Evolutionary conservation across 116 monocot genomes (phyloP), one percentile per base, ranked within the genome.

Genomic region (Thalassia testudinum): DNA sequence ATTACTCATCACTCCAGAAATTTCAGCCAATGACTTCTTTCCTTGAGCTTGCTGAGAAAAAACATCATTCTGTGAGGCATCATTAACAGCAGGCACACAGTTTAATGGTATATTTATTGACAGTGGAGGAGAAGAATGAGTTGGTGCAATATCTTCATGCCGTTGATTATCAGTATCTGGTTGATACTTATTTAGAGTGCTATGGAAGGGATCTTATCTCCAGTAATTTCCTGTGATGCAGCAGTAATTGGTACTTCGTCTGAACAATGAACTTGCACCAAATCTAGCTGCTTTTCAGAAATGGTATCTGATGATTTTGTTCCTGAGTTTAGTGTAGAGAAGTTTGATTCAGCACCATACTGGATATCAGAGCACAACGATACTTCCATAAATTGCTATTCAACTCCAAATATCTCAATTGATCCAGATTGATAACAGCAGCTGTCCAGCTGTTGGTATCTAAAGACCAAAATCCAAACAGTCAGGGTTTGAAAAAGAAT

Each of bases 291-390:
- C 49, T 70, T 65, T 48, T 71, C 77, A 26, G 57, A 54, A 55
- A 47, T 61, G 27, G 27, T 52, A 55, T 68, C 68, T 43, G 52
- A 27, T 62, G 74, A 27, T 48, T 69, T 66, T 62, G 59, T 27
- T 62, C 43, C 70, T 50, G 62, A 45, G 62, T 53, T 74, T 61
- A 50, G 74, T 7, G 15, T 25, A 49, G 48, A 7, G 22, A 27
- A 19, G 21, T 27, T 49, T 5, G 60, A 29, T 59, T 70, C 74
- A 24, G 65, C 67, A 59, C 50, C 40, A 67, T 43, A 74, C 50
- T 70, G 67, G 57, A 59, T 53, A 43, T 69, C 64, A 57, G 77
- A 67, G 54, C 67, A 53, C 49, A 71, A 68, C 12, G 71, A 45
- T 17, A 71, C 52, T 17, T 77, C 60, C 71, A 74, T 77, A 42